These are phyloP conservation scores for Coemansia sp. DNA, from an alignment of 192 early-diverging fungal genomes.

Conservation along the genomic window DNA sequence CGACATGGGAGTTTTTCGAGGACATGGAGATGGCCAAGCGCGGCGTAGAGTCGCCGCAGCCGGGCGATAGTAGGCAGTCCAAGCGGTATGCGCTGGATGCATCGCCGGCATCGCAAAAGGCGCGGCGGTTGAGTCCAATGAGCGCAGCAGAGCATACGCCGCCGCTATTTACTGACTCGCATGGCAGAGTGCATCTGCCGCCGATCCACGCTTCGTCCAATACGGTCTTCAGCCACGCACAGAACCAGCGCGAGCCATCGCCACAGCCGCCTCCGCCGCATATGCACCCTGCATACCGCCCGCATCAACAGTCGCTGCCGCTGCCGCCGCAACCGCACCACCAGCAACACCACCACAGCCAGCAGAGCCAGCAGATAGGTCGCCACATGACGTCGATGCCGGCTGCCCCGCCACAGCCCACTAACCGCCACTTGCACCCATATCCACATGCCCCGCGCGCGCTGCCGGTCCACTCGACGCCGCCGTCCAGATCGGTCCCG, in stretches of 20 bases:
- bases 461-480: background rate
- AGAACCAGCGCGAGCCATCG: background rate
- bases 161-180: slow-evolving; percentile 32
- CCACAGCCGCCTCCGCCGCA: slow-evolving; percentile 1
- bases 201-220: slow-evolving; percentile 23
- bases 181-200: slow-evolving; percentile 41
- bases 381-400: background rate
- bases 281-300: background rate
- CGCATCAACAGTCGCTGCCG: background rate
- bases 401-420: background rate
- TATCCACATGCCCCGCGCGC: background rate
- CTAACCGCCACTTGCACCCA: background rate
- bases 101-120: slow-evolving; percentile 2
- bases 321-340: background rate
- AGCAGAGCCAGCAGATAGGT: background rate
- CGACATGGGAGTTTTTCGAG: slow-evolving; percentile 51
- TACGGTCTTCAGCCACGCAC: background rate
- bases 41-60: slow-evolving; percentile 11
- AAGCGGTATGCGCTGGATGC: background rate
- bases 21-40: slow-evolving; percentile 49
- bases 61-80: slow-evolving; percentile 4
- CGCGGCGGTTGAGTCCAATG: background rate
- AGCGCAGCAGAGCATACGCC: background rate
- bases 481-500: background rate
- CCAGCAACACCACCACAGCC: background rate